phyloP scores from a whole-genome alignment of 176 grass and related monocot genomes.

The Aechmea fasciata region DNA sequence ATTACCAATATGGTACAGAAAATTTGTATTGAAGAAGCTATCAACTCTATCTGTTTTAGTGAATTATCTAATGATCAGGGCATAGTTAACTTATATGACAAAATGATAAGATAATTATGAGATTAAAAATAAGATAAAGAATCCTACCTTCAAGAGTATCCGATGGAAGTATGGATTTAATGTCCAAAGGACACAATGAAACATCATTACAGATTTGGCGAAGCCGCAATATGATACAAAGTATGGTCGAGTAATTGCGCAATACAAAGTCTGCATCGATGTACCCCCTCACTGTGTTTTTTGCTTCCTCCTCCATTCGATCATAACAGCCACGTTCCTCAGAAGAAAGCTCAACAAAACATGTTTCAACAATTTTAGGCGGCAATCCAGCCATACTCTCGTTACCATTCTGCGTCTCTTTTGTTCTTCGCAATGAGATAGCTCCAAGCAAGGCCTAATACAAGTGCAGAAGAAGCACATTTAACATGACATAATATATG shows the following conservation, averaged over 20 bases:
- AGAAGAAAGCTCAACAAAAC: conserved; percentile 66
- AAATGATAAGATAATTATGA: background rate
- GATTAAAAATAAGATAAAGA: background rate
- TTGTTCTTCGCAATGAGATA: conserved; percentile 79
- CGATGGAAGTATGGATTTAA: conserved; percentile 64
- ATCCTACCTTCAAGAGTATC: conserved; percentile 55
- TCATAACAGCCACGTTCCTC: conserved; percentile 76
- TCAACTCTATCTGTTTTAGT: background rate
- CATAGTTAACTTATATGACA: background rate
- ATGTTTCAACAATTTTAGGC: conserved; percentile 55
- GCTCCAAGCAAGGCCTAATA: conserved; percentile 75
- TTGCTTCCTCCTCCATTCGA: conserved; percentile 61
- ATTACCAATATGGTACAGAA: too few species aligned
- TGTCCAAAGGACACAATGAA: conserved; percentile 65
- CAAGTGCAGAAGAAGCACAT: conserved; percentile 18
- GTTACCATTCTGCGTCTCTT: conserved; percentile 42
- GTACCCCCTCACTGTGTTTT: conserved; percentile 67
- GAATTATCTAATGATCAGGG: background rate
- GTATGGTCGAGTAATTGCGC: conserved; percentile 72
- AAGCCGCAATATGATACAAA: conserved; percentile 79
- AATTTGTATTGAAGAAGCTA: too few species aligned
- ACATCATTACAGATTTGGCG: conserved; percentile 82
- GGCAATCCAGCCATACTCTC: conserved; percentile 44
- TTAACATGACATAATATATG: conserved; percentile 1
- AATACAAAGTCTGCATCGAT: conserved; percentile 56